Conservation (phyloP, 345 rosid species). For the Cardamine occulta region DNA sequence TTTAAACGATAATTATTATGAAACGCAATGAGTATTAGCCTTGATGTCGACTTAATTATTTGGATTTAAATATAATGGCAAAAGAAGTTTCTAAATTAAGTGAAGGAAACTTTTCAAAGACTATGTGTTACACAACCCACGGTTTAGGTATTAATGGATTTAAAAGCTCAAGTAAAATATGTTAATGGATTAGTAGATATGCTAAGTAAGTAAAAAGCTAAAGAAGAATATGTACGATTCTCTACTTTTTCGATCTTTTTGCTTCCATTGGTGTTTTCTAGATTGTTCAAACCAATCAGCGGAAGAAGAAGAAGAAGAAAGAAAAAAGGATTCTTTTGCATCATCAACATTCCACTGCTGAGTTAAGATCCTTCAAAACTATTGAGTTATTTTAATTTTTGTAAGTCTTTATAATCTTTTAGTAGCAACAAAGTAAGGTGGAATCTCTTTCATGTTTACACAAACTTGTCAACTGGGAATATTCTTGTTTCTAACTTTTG, state of each 20-base stretch:
- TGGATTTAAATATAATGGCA: not conserved
- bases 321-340: conserved; percentile 29
- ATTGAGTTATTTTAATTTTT: not conserved
- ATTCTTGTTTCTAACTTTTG: conserved; percentile 31
- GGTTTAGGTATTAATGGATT: conserved; percentile 15
- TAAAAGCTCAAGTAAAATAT: conserved; percentile 16
- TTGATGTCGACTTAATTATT: conserved; percentile 2
- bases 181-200: conserved; percentile 10
- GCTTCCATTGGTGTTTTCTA: conserved; percentile 31
- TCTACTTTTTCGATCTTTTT: conserved; percentile 27
- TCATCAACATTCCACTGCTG: conserved; percentile 39
- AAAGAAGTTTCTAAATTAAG: conserved; percentile 26
- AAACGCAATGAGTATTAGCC: not conserved
- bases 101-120: conserved; percentile 14
- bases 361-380: conserved; percentile 22
- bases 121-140: conserved; percentile 8
- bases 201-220: conserved; percentile 23
- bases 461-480: conserved; percentile 43
- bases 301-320: not conserved
- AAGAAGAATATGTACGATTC: conserved; percentile 30
- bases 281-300: conserved; percentile 32
- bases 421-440: conserved; percentile 38
- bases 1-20: no score
- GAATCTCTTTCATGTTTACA: conserved; percentile 33
- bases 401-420: conserved; percentile 23